Percentiles rank a stretch among this genome's conserved stretches.
These are phyloP conservation scores for Zymoseptoria passerinii DNA, from an alignment of 2,329 filamentous ascomycete species.

Conservation along the genomic window DNA sequence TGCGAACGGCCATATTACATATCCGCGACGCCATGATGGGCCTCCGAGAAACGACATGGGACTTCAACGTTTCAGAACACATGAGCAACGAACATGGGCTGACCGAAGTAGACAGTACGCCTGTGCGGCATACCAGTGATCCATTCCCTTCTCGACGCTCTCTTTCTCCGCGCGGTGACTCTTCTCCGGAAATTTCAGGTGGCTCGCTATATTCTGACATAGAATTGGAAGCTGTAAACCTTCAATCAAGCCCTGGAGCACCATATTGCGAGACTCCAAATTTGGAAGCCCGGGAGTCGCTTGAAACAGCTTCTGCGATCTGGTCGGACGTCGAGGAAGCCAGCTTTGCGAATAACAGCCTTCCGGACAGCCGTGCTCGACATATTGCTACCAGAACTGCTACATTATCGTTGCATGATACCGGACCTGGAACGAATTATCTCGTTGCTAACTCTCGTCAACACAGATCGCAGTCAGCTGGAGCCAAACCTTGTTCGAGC, in stretches of 20 bases:
- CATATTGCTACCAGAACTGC: neutral
- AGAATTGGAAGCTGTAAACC: conserved; percentile 4
- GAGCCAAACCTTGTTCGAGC: neutral
- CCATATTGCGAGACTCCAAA: neutral
- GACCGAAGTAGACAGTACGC: neutral
- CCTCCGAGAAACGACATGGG: neutral
- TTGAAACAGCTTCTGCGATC: neutral
- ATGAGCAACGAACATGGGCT: neutral
- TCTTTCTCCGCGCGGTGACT: neutral
- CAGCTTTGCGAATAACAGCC: neutral
- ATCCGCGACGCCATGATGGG: neutral
- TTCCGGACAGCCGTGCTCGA: neutral
- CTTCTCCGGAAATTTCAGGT: conserved; percentile 1
- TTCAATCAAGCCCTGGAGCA: conserved; percentile 4
- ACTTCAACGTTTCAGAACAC: neutral
- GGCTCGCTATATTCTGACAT: neutral
- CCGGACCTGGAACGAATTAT: neutral
- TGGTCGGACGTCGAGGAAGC: neutral
- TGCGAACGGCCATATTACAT: neutral
- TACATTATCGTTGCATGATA: neutral
- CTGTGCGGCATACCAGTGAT: neutral
- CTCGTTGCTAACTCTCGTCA: neutral
- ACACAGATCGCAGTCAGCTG: neutral
- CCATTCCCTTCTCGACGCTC: neutral
- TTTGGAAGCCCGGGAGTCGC: neutral